phyloP scores from a whole-genome alignment of 2,329 filamentous ascomycete species.

The Claviceps digitariae region DNA sequence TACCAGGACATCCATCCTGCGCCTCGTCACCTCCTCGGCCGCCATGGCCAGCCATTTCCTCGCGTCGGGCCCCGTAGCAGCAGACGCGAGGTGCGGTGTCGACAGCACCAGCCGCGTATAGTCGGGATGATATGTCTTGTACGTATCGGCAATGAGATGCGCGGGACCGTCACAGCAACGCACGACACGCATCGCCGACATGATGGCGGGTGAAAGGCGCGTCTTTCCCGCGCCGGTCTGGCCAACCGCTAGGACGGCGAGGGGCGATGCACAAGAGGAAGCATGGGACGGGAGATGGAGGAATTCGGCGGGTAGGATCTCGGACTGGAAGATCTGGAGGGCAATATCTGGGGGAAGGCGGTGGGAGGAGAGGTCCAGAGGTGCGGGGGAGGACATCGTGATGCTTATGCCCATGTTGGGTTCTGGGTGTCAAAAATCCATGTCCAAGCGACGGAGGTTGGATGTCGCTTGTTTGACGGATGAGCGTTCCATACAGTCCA shows the following conservation, averaged over 20 bases:
- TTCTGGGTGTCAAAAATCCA: neutral
- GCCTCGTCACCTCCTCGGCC: slow-evolving; percentile 18
- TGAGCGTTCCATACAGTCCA: neutral
- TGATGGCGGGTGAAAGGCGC: slow-evolving; percentile 25
- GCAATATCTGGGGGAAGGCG: slow-evolving; percentile 18
- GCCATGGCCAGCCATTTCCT: slow-evolving; percentile 30
- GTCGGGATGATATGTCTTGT: slow-evolving; percentile 33
- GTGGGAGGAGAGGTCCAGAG: slow-evolving; percentile 18
- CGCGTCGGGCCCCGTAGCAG: slow-evolving; percentile 27
- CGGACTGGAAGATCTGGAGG: slow-evolving; percentile 16
- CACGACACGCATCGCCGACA: slow-evolving; percentile 16
- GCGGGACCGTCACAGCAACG: slow-evolving; percentile 9
- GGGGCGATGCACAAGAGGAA: slow-evolving; percentile 12
- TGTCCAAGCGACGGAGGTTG: neutral
- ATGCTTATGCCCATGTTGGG: neutral
- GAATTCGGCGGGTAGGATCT: slow-evolving; percentile 23
- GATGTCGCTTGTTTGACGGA: neutral
- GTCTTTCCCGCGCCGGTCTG: slow-evolving; percentile 38
- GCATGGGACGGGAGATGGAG: slow-evolving; percentile 6
- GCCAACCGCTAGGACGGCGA: slow-evolving; percentile 30
- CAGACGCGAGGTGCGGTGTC: slow-evolving; percentile 22
- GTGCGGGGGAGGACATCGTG: slow-evolving; percentile 8
- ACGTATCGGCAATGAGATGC: slow-evolving; percentile 35
- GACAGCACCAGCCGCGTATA: slow-evolving; percentile 21
- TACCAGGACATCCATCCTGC: slow-evolving; percentile 24